Conservation (phyloP, 2,329 filamentous ascomycete genomes). For the Alternaria sp. region DNA sequence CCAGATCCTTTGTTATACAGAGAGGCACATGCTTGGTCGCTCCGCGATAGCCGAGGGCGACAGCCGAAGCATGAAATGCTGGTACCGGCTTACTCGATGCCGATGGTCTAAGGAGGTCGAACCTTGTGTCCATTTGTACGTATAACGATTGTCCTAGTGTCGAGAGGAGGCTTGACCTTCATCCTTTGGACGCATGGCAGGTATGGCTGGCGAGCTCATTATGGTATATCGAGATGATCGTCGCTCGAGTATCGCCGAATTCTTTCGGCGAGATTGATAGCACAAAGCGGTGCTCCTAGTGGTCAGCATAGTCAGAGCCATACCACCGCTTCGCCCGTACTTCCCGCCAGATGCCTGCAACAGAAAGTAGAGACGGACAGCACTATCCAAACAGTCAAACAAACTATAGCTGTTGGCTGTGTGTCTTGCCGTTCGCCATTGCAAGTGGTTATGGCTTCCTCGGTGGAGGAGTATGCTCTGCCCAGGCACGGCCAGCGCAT, state of each 20-base stretch:
- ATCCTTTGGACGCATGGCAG: background rate
- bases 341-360: background rate
- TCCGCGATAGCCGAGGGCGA: background rate
- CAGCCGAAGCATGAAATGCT: background rate
- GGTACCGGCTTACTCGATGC: background rate
- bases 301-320: background rate
- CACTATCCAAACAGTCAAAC: background rate
- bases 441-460: background rate
- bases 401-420: background rate
- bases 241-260: background rate
- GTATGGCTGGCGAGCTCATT: background rate
- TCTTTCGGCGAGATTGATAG: background rate
- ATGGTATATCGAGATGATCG: background rate
- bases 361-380: background rate
- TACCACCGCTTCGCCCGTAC: background rate
- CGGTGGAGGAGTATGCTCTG: background rate
- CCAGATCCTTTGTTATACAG: background rate
- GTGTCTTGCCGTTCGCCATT: background rate
- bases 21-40: background rate
- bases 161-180: background rate
- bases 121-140: background rate
- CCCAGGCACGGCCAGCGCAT: background rate
- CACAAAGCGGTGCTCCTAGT: background rate
- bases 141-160: background rate
- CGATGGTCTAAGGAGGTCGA: background rate